Conservation (phyloP, 139 green algal species). For the Mesotaenium endlicherianum region DNA sequence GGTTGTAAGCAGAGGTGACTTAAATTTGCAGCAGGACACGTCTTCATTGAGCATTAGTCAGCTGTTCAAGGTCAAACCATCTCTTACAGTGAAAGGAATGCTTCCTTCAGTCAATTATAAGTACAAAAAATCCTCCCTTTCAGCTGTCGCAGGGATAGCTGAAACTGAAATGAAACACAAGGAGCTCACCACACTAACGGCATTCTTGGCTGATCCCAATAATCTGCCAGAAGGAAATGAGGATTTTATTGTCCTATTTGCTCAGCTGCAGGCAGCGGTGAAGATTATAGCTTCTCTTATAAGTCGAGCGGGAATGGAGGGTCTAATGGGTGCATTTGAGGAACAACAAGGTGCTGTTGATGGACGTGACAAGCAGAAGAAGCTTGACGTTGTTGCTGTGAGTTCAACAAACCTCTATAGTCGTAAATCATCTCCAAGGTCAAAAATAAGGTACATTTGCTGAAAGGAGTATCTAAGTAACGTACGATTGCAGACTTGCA, state of each 20-base stretch:
- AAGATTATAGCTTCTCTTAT: not conserved
- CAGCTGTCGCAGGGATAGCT: no score
- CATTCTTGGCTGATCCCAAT: not conserved
- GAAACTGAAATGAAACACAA: no score
- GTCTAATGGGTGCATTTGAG: not conserved
- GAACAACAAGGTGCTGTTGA: not conserved
- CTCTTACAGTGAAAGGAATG: no score
- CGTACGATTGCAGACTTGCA: no score
- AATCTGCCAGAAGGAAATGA: not conserved
- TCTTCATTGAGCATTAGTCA: no score
- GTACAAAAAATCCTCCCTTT: no score
- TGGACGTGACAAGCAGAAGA: constrained; percentile 20
- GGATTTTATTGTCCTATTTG: not conserved
- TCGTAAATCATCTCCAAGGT: not conserved
- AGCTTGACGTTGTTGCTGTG: constrained; percentile 8
- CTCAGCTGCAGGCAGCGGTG: not conserved
- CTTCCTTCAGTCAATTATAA: no score
- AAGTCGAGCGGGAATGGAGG: not conserved
- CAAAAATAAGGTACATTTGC: not conserved
- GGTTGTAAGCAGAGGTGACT: no score
- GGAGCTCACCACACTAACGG: not conserved
- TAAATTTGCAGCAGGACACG: no score
- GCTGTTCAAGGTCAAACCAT: no score
- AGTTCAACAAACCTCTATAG: not conserved
- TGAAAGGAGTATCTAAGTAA: no score